Evolutionary conservation across 106 monocot species (phyloP), one percentile per base, ranked within the genome.

Genomic region (Platanthera guangdongensis): DNA sequence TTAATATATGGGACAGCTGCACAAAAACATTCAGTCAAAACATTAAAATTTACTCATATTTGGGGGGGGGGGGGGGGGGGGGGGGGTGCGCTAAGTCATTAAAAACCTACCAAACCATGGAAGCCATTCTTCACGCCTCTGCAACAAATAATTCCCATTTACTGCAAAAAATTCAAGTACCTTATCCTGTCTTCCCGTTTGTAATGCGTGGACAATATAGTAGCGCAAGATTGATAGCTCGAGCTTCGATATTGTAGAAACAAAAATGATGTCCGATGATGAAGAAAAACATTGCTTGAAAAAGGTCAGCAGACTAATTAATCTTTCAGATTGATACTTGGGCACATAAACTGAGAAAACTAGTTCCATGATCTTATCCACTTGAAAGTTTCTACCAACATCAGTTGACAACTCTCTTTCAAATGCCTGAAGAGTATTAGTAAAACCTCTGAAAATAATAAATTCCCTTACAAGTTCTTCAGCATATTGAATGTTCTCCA

Each of bases 401-500:
- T 99, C 97, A 8, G 94, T 85, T 16, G 88, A 79, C 69, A 94
- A 78, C 74, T 99, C 97, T 22, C 81, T 82, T 75, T 99, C 94
- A 60, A 88, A 99, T 9, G 79, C 68, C 83, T 94, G 89, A 4
- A 99, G 78, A 4, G 97, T 90, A 75, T 74, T 79, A 51, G 94
- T 94, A 67, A 97, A 97, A 52, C 97, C 97, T 81, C 94, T 87
- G 78, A 97, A 97, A 11, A 94, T 80, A 68, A 97, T 89, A 81
- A 97, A 97, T 77, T 97, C 97, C 68, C 89, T 89, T 65, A 97
- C 53, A 76, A 97, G 87, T 57, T 89, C 91, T 83, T 97, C 96
- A 57, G 93, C 93, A 81, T 88, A 91, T 13, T 80, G 89, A 89
- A 97, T 93, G 68, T 97, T 97, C 78, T 97, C 96, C 96, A 97